Percentiles rank a stretch among this genome's conserved stretches.
Conservation (phyloP, 2,329 filamentous ascomycete species). For the Pezicula carpinea region DNA sequence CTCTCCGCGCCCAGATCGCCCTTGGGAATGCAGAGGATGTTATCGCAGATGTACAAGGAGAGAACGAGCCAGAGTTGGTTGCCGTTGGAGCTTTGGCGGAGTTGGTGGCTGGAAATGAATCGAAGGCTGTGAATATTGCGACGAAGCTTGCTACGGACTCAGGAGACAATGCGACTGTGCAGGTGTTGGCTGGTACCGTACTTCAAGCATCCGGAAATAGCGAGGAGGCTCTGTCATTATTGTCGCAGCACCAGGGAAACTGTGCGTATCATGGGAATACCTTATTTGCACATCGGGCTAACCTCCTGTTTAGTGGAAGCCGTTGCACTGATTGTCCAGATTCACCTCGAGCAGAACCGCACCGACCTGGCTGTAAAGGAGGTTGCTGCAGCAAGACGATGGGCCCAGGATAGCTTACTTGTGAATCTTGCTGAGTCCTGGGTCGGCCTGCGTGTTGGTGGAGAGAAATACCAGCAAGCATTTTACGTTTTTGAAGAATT, state of each 20-base stretch:
- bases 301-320: slow-evolving; percentile 53
- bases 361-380: slow-evolving; percentile 89
- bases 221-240: slow-evolving; percentile 77
- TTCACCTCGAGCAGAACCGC: slow-evolving; percentile 87
- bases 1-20: slow-evolving; percentile 78
- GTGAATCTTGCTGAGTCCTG: slow-evolving; percentile 95
- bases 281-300: slow-evolving; percentile 9
- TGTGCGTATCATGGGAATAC: slow-evolving; percentile 46
- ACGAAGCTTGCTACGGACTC: slow-evolving; percentile 64
- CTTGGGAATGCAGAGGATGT: slow-evolving; percentile 74
- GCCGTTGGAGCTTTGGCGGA: slow-evolving; percentile 75
- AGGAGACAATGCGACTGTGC: slow-evolving; percentile 72
- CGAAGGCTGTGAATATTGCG: slow-evolving; percentile 57
- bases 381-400: slow-evolving; percentile 78
- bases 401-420: slow-evolving; percentile 90
- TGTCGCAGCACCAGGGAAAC: slow-evolving; percentile 81
- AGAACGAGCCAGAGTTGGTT: slow-evolving; percentile 64
- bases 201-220: slow-evolving; percentile 73
- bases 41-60: slow-evolving; percentile 60
- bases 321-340: slow-evolving; percentile 85
- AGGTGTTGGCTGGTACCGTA: slow-evolving; percentile 77
- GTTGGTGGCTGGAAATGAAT: slow-evolving; percentile 53
- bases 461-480: slow-evolving; percentile 91
- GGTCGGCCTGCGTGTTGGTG: slow-evolving; percentile 85
- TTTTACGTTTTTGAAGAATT: slow-evolving; percentile 98